These are phyloP conservation scores for Sphagnum contortum DNA, from an alignment of 225 moss, liverwort and hornwort genomes.

Conservation along the genomic window DNA sequence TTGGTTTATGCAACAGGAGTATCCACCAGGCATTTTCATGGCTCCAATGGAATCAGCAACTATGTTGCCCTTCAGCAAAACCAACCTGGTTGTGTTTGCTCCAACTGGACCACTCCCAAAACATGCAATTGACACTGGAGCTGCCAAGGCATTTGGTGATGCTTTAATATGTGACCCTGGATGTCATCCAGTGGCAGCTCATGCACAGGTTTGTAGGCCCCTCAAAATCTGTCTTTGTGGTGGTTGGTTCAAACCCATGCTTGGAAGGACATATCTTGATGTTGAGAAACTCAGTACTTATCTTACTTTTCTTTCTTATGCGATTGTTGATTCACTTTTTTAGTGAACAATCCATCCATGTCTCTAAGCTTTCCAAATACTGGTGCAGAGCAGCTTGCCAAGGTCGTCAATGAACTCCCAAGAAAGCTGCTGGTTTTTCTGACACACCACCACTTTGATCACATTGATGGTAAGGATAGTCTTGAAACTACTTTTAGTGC, in stretches of 20 bases:
- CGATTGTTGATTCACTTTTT: too few relatives aligned
- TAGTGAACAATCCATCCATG: too few relatives aligned
- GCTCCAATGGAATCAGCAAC: constrained; percentile 72
- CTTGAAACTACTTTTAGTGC: not conserved
- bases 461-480: constrained; percentile 60
- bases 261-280: not conserved
- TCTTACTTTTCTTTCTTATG: too few relatives aligned
- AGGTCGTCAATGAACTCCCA: constrained; percentile 73
- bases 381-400: constrained; percentile 83
- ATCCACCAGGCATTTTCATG: constrained; percentile 80
- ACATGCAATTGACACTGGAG: constrained; percentile 22
- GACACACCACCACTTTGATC: constrained; percentile 90
- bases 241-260: not conserved
- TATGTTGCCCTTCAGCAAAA: constrained; percentile 54
- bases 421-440: constrained; percentile 78
- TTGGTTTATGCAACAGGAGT: constrained; percentile 48
- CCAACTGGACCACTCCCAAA: constrained; percentile 45
- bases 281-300: not conserved
- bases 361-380: constrained; percentile 31
- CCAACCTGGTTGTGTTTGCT: constrained; percentile 87
- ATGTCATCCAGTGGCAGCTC: constrained; percentile 61
- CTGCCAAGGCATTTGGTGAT: constrained; percentile 66
- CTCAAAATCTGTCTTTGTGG: too few relatives aligned
- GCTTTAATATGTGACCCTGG: constrained; percentile 88
- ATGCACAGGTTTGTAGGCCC: constrained; percentile 48